phyloP scores from a whole-genome alignment of 2,329 filamentous ascomycete genomes.

The Aspergillus tamarii region DNA sequence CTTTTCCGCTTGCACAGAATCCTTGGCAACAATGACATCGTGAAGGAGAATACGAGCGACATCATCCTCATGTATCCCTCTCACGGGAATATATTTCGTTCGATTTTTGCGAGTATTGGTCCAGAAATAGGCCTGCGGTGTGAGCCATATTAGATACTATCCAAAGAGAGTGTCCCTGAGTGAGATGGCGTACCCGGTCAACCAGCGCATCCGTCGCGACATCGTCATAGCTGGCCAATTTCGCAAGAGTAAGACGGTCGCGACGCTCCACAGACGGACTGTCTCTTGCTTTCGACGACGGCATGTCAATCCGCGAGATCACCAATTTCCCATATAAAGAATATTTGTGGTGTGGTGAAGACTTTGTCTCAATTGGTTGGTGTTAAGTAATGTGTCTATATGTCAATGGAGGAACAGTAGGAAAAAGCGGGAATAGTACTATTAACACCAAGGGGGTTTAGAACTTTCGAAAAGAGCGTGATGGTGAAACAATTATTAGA shows the following conservation, averaged over 20 bases:
- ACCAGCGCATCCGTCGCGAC: constrained; percentile 92
- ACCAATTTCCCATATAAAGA: constrained; percentile 19
- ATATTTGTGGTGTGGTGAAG: background rate
- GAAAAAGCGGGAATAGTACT: constrained; percentile 6
- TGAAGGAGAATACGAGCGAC: constrained; percentile 63
- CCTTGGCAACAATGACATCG: constrained; percentile 73
- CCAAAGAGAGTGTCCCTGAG: constrained; percentile 4
- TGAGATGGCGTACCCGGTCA: constrained; percentile 73
- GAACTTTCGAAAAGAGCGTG: background rate
- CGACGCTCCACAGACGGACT: constrained; percentile 48
- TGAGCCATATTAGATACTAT: constrained; percentile 24
- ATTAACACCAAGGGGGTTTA: background rate
- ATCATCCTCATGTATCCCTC: constrained; percentile 71
- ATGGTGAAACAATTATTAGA: constrained; percentile 1
- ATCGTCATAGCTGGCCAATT: constrained; percentile 92
- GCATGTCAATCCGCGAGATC: constrained; percentile 31
- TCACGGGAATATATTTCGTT: constrained; percentile 79
- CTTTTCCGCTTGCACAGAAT: constrained; percentile 70
- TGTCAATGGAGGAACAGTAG: constrained; percentile 20
- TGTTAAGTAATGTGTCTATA: constrained; percentile 11
- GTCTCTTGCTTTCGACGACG: constrained; percentile 39
- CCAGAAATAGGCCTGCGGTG: constrained; percentile 85
- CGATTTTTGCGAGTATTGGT: constrained; percentile 94
- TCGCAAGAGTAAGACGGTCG: constrained; percentile 78
- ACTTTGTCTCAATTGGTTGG: constrained; percentile 11